Evolutionary conservation across 2,329 filamentous ascomycete species (phyloP), one percentile per base, ranked within the genome.

Genomic region (Verticillium tricorpus): DNA sequence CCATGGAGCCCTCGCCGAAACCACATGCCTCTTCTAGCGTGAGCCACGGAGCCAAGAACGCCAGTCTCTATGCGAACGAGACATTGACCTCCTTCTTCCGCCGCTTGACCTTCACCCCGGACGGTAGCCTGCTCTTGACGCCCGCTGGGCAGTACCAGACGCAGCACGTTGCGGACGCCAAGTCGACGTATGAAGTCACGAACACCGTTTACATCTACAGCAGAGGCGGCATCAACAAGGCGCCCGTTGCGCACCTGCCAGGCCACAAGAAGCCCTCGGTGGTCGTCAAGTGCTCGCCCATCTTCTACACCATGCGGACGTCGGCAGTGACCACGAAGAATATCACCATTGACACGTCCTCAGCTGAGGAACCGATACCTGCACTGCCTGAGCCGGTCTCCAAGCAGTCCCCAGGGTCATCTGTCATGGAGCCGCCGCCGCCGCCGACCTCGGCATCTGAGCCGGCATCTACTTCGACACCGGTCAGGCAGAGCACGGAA

Each of bases 161-260:
- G 2, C 86, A 92, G 58, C 86, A 92, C 67, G 85, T 87, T 57
- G 67, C 73, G 1, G 79, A 88, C 25, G 78, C 82, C 2, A 96
- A 93, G 74, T 83, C 87, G 0, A 84, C 84, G 0, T 94, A 95
- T 68, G 94, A 99, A 67, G 85, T 97, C 59, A 93, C 91, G 69
- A 99, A 99, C 72, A 99, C 95, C 0, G 96, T 99, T 25, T 99
- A 99, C 76, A 95, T 99, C 60, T 99, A 99, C 75, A 97, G 94
- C 0, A 85, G 95, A 69, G 95, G 93, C 34, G 95, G 95, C 28
- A 92, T 99, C 71, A 98, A 97, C 78, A 97, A 96, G 73, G 93
- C 95, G 1, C 95, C 95, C 2, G 90, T 98, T 62, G 93, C 94
- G 7, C 95, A 98, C 76, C 83, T 99, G 7, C 95, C 95, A 0